These are phyloP conservation scores for Trichoderma reesei DNA, from an alignment of 495 filamentous ascomycete species.

Conservation along the genomic window DNA sequence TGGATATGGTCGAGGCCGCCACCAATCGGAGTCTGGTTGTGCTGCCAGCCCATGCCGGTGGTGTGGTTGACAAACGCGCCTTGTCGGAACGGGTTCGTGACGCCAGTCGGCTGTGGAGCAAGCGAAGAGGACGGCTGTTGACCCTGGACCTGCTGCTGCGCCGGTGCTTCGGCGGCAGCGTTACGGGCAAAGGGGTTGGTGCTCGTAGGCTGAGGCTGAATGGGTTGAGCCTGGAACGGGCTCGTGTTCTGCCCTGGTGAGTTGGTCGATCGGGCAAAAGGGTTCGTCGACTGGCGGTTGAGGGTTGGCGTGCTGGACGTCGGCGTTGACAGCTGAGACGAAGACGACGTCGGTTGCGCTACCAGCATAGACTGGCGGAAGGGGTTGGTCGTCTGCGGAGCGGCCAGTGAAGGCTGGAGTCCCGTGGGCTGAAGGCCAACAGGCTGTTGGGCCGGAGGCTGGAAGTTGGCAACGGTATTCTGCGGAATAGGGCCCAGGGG, in stretches of 20 bases:
- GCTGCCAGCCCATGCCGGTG: conserved; percentile 81
- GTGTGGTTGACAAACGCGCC: conserved; percentile 77
- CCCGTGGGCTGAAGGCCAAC: neutral
- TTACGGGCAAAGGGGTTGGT: conserved; percentile 62
- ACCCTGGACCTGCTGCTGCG: neutral
- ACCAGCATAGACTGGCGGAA: conserved; percentile 81
- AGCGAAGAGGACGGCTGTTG: conserved; percentile 28
- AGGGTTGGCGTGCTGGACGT: conserved; percentile 21
- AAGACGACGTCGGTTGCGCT: conserved; percentile 32
- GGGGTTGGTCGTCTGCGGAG: conserved; percentile 58
- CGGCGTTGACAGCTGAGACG: conserved; percentile 18
- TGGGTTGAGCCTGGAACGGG: conserved; percentile 34
- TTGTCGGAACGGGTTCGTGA: conserved; percentile 91
- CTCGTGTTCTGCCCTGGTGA: conserved; percentile 42
- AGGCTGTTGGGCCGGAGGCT: conserved; percentile 13
- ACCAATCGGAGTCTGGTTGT: conserved; percentile 66
- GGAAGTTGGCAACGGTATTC: conserved; percentile 45
- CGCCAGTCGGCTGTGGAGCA: conserved; percentile 63
- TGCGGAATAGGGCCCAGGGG: conserved; percentile 55
- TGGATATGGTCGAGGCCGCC: conserved; percentile 75
- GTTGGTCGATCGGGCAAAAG: conserved; percentile 58
- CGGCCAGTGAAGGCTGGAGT: conserved; percentile 18
- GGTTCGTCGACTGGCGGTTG: conserved; percentile 69
- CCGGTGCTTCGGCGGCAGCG: conserved; percentile 27
- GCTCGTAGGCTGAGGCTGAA: conserved; percentile 54